A percentile compares a stretch with the other conserved stretches of the same genome.
Conservation (phyloP, 2,329 filamentous ascomycete genomes). For the Penicillium sp. region DNA sequence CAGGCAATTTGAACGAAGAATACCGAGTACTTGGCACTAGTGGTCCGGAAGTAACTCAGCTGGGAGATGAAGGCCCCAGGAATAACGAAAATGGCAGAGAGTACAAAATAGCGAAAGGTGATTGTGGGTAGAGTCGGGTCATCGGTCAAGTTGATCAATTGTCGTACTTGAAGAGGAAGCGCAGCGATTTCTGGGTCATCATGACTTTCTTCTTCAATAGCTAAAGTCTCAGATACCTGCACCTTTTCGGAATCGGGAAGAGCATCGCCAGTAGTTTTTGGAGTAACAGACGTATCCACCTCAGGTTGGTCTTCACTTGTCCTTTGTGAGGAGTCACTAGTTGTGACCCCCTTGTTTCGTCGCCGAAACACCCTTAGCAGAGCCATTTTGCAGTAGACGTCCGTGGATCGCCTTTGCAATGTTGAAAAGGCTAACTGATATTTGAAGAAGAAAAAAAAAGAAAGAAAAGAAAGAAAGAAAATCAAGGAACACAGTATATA, state of each 20-base stretch:
- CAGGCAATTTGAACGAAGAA: conserved; percentile 66
- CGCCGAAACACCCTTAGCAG: conserved; percentile 12
- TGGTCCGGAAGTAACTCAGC: conserved; percentile 62
- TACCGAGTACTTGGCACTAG: conserved; percentile 61
- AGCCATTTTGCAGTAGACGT: conserved; percentile 10
- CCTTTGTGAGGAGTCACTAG: not conserved
- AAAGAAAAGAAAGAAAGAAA: not conserved
- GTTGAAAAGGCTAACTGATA: not conserved
- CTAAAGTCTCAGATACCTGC: conserved; percentile 20
- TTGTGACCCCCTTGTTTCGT: not conserved
- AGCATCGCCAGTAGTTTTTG: conserved; percentile 2
- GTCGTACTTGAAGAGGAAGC: conserved; percentile 60
- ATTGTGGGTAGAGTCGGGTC: conserved; percentile 60
- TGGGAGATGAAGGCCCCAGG: conserved; percentile 63
- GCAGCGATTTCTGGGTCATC: conserved; percentile 58
- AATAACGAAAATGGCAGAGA: conserved; percentile 59
- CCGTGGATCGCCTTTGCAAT: not conserved
- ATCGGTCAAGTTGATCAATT: conserved; percentile 62
- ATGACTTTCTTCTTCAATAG: conserved; percentile 38
- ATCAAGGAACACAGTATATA: too few relatives aligned
- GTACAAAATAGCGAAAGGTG: conserved; percentile 64
- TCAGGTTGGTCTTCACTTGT: not conserved
- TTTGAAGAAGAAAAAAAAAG: not conserved
- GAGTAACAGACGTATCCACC: not conserved
- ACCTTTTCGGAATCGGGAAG: conserved; percentile 24